Evolutionary conservation across 2,329 filamentous ascomycete genomes (phyloP), one percentile per base, ranked within the genome.

Genomic region (Microsporum canis): DNA sequence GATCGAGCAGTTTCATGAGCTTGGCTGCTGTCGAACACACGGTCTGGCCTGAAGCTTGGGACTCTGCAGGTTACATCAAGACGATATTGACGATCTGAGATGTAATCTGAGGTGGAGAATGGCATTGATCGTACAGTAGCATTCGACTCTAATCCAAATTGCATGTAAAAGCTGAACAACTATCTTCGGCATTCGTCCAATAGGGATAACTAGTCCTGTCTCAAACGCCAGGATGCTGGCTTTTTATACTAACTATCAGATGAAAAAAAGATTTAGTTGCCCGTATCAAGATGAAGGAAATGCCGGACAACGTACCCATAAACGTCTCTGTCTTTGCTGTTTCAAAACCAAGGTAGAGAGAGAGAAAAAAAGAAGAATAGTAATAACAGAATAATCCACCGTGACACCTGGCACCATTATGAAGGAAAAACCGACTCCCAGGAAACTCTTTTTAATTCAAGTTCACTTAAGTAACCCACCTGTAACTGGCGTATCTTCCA

Each of bases 401-500:
- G 10, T 55, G 31, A 55, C 49, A 55, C 49, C 49, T 17, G 31
- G 49, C 49, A 36, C 49, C 49, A 31, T 55, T 27, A n/a, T 5
- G 39, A 41, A 43, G 17, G n/a, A n/a, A 43, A 17, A 41, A 58
- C 56, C 39, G 34, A 27, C 8, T n/a, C 56, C 8, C 29, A 6
- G 34, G 27, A 12, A 27, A 27, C 10, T 23, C 17, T 23, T 23
- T 23, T 23, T 23, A 23, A 23, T 23, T 23, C 17, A 23, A 27
- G 7, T 27, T 36, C 36, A 1, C 39, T 71, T 71, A 79, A 60
- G 78, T 78, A 38, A 79, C 82, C 83, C 83, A 86, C 68, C 92
- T 81, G 77, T 99, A 99, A 83, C 90, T 96, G 57, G 94, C 94
- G 77, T 99, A 99, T 59, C 94, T 83, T 64, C 94, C 94, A 12